A percentile compares a stretch with the other conserved stretches of the same genome.
Evolutionary conservation across 2,329 filamentous ascomycete genomes (phyloP).

Genomic region (Calonectria pseudoturangicola): DNA sequence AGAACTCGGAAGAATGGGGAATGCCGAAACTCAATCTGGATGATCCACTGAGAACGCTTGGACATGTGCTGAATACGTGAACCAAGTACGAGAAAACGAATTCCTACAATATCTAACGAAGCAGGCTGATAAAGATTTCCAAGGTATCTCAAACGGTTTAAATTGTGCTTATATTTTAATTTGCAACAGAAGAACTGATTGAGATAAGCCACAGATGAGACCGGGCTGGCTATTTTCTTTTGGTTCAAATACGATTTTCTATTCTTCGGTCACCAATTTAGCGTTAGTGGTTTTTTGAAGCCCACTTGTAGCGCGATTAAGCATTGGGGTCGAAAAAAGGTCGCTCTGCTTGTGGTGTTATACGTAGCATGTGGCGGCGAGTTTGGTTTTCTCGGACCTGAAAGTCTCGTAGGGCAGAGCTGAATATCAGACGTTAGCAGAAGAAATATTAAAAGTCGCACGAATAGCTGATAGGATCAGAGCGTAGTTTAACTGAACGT

Average conservation of each 20-base stretch:
- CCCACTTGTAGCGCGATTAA: not conserved
- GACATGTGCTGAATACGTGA: not conserved
- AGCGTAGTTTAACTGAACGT: not conserved
- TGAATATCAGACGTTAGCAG: not conserved
- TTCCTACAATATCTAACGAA: no score
- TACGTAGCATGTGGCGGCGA: slow-evolving; percentile 37
- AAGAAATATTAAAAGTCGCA: not conserved
- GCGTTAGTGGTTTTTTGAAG: no score
- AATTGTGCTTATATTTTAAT: no score
- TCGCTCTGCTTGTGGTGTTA: slow-evolving; percentile 36
- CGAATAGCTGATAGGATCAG: not conserved
- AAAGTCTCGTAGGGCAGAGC: slow-evolving; percentile 39
- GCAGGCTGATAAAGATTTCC: no score
- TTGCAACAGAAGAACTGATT: no score
- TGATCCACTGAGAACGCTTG: not conserved
- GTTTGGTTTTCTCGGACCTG: slow-evolving; percentile 38
- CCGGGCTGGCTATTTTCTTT: no score
- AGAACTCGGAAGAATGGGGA: not conserved
- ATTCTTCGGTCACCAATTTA: no score
- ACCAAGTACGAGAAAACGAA: no score
- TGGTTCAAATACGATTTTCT: no score
- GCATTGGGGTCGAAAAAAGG: slow-evolving; percentile 35
- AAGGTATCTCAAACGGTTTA: no score
- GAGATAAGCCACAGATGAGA: no score
- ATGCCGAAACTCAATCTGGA: not conserved